These are phyloP conservation scores for Phialemoniopsis sp. DNA, from an alignment of 2,329 filamentous ascomycete species.

Conservation along the genomic window DNA sequence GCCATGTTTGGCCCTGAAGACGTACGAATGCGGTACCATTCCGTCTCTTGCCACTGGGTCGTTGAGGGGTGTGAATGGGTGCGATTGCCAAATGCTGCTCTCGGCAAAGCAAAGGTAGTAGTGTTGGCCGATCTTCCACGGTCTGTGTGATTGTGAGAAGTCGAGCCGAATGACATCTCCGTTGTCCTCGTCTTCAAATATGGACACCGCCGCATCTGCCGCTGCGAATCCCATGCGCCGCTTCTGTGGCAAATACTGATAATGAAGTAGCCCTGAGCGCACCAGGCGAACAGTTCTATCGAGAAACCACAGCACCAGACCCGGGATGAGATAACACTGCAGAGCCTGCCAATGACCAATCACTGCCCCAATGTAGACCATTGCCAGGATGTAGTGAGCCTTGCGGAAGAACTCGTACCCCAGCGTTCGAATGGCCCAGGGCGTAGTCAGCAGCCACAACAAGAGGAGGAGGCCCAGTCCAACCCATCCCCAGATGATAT, in stretches of 20 bases:
- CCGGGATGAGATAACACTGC: slow-evolving; percentile 64
- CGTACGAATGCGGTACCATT: slow-evolving; percentile 46
- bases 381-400: slow-evolving; percentile 67
- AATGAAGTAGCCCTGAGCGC: slow-evolving; percentile 58
- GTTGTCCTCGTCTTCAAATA: slow-evolving; percentile 51
- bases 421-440: slow-evolving; percentile 49
- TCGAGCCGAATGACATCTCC: slow-evolving; percentile 64
- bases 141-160: slow-evolving; percentile 54
- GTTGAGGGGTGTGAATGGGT: slow-evolving; percentile 65
- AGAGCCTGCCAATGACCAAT: slow-evolving; percentile 71
- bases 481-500: slow-evolving; percentile 71
- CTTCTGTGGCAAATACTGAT: slow-evolving; percentile 39
- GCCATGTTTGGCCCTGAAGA: slow-evolving; percentile 53
- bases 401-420: slow-evolving; percentile 79
- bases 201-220: slow-evolving; percentile 42
- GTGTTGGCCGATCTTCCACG: slow-evolving; percentile 66
- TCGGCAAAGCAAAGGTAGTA: slow-evolving; percentile 68
- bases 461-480: slow-evolving; percentile 61
- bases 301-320: slow-evolving; percentile 59
- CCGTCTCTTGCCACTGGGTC: slow-evolving; percentile 37
- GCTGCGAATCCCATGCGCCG: slow-evolving; percentile 49
- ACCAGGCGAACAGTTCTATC: slow-evolving; percentile 58
- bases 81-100: slow-evolving; percentile 66
- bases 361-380: slow-evolving; percentile 70
- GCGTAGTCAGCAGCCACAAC: slow-evolving; percentile 47